These are phyloP conservation scores for Pseudozyma hubeiensis DNA, from an alignment of 1,284 basidiomycete species.

Conservation along the genomic window DNA sequence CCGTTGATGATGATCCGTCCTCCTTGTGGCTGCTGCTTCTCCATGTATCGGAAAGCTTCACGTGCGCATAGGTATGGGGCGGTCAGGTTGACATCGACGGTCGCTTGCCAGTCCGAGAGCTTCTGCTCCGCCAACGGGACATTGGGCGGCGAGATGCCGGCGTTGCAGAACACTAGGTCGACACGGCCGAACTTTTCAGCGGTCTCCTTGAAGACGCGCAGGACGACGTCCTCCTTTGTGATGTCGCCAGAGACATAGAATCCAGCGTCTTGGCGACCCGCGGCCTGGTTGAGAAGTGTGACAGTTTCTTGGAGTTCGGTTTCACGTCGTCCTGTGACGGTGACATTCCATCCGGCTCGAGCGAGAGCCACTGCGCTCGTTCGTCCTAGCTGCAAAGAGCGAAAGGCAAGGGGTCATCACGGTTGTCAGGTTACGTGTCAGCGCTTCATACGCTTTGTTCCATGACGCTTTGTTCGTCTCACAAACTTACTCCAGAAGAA, in stretches of 20 bases:
- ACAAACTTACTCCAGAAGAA: constrained; percentile 45
- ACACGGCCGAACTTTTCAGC: constrained; percentile 45
- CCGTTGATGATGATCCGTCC: constrained; percentile 62
- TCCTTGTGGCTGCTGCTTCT: constrained; percentile 47
- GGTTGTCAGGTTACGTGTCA: background rate
- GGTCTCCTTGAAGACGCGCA: constrained; percentile 38
- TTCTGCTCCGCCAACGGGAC: constrained; percentile 47
- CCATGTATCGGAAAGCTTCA: constrained; percentile 59
- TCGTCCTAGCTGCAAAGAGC: constrained; percentile 35
- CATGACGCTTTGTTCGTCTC: too few species aligned
- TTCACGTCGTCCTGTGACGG: constrained; percentile 49
- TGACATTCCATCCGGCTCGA: constrained; percentile 55
- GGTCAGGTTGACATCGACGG: constrained; percentile 56
- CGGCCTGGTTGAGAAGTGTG: constrained; percentile 32
- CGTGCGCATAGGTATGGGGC: constrained; percentile 55
- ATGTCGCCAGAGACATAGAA: constrained; percentile 46
- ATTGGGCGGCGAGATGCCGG: constrained; percentile 54
- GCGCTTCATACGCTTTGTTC: background rate
- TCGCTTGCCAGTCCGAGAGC: constrained; percentile 55
- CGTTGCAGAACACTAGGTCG: constrained; percentile 59
- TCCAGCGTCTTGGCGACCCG: constrained; percentile 13
- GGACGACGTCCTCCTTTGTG: constrained; percentile 51
- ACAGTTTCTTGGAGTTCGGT: constrained; percentile 37
- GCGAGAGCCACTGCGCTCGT: constrained; percentile 54
- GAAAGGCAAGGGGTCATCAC: background rate